Evolutionary conservation across 148 eudicot genomes (phyloP).

Genomic region (Chenopodium berlandieri): DNA sequence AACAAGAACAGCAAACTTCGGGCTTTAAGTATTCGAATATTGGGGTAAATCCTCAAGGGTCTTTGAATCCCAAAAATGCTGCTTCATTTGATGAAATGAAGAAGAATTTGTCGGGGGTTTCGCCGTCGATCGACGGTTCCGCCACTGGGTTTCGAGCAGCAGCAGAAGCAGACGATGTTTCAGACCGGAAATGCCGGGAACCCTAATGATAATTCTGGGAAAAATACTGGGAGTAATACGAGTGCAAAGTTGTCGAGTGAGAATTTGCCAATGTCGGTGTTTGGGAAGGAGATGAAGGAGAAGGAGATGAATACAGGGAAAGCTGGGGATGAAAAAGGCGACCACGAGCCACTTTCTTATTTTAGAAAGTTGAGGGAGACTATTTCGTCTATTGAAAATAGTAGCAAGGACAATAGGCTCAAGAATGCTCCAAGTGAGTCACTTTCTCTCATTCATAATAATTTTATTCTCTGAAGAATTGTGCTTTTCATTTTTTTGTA

Average conservation of each 20-base stretch:
- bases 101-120: slow-evolving; percentile 42
- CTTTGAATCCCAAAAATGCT: background rate
- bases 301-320: slow-evolving; percentile 20
- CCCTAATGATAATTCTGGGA: background rate
- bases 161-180: too few relatives aligned
- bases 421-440: slow-evolving; percentile 31
- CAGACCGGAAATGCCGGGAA: background rate
- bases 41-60: background rate
- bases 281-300: slow-evolving; percentile 36
- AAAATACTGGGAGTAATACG: background rate
- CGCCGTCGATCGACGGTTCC: slow-evolving; percentile 32
- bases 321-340: background rate
- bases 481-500: background rate
- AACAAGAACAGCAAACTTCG: background rate
- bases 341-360: too few relatives aligned
- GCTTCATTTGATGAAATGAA: slow-evolving; percentile 36
- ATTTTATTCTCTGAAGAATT: background rate
- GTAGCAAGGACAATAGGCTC: background rate
- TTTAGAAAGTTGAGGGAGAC: slow-evolving; percentile 32
- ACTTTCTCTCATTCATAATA: background rate
- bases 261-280: slow-evolving; percentile 21
- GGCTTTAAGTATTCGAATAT: background rate
- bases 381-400: background rate
- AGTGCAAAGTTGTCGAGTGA: slow-evolving; percentile 17
- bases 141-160: slow-evolving; percentile 21